A percentile compares a stretch with the other conserved stretches of the same genome.
Evolutionary conservation across 78 protist genomes (phyloP).

Genomic region (Dictyostelium discoideum): dicty_2.7 NC_007091.3:4025501-4026000

Average conservation of each 20-base stretch:
- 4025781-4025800: neutral
- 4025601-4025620: slow-evolving; percentile 7
- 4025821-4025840: slow-evolving; percentile 21
- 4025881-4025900: neutral
- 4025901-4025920: neutral
- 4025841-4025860: slow-evolving; percentile 54
- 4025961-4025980: slow-evolving; percentile 49
- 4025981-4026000: slow-evolving; percentile 46
- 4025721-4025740: neutral
- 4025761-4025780: neutral
- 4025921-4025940: neutral
- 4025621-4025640: slow-evolving; percentile 37
- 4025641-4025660: slow-evolving; percentile 25
- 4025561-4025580: slow-evolving; percentile 22
- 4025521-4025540: slow-evolving; percentile 15
- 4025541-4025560: slow-evolving; percentile 53
- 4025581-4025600: slow-evolving; percentile 13
- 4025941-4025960: slow-evolving; percentile 36
- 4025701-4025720: slow-evolving; percentile 6
- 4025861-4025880: slow-evolving; percentile 37
- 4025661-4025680: neutral
- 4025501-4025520: neutral
- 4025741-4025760: neutral
- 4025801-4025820: slow-evolving; percentile 40
- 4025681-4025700: slow-evolving; percentile 14